Percentiles rank a stretch among this genome's conserved stretches.
phyloP scores from a whole-genome alignment of 2,329 filamentous ascomycete genomes.

The Fusarium sp. region DNA sequence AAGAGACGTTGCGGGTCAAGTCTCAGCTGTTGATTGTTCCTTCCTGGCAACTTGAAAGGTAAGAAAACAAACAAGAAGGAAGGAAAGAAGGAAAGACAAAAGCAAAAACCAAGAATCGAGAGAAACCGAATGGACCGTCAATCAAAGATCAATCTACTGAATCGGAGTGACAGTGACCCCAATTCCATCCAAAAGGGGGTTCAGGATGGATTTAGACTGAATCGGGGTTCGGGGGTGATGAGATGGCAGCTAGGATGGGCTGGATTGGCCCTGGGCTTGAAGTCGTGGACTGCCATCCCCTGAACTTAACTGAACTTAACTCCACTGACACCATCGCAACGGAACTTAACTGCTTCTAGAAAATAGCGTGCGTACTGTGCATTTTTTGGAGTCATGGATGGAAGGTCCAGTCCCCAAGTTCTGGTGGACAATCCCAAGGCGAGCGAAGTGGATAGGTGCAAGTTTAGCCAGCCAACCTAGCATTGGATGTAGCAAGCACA shows the following conservation, averaged over 20 bases:
- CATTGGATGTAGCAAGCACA: background rate
- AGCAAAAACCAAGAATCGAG: conserved; percentile 19
- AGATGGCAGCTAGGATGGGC: background rate
- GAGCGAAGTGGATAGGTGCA: conserved; percentile 12
- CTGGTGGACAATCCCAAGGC: conserved; percentile 16
- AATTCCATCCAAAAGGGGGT: conserved; percentile 43
- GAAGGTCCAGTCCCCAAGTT: conserved; percentile 25
- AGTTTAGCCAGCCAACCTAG: background rate
- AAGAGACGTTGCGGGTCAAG: conserved; percentile 15
- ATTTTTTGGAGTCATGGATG: background rate
- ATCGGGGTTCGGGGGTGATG: conserved; percentile 34
- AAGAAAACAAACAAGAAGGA: conserved; percentile 12
- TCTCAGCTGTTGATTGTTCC: conserved; percentile 1
- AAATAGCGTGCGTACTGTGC: conserved; percentile 33
- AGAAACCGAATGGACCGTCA: conserved; percentile 10
- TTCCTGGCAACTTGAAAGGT: conserved; percentile 10
- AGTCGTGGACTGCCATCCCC: conserved; percentile 3
- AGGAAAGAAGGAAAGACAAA: background rate
- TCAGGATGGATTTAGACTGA: conserved; percentile 36
- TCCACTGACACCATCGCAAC: conserved; percentile 26
- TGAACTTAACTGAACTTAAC: conserved; percentile 12
- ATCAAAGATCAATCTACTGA: conserved; percentile 12
- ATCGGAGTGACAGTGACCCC: conserved; percentile 4
- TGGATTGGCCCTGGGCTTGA: background rate
- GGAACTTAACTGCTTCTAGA: conserved; percentile 30